Evolutionary conservation across 1,284 basidiomycete species (phyloP), one percentile per base, ranked within the genome.

Genomic region (Lentinus polychrous): DNA sequence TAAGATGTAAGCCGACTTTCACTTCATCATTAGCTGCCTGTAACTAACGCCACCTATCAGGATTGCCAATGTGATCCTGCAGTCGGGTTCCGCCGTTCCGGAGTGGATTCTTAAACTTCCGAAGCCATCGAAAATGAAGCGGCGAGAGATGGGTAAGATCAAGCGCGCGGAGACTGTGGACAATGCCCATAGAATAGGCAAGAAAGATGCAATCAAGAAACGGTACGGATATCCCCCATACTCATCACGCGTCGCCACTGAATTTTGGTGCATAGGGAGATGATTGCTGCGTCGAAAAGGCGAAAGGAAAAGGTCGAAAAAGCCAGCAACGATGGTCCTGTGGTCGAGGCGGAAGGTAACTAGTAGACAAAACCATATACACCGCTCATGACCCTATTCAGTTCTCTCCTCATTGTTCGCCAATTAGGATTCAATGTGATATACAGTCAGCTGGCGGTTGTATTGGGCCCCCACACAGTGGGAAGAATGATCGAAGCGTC

Each of bases 31-130:
- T 40, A 17, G 22, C n/a, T 20, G 23, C 18, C 7, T 53, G 35
- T n/a, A n/a, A n/a, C 47, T 50, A 35, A 49, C 53, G 32, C 36
- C 52, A 49, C 35, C 43, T 43, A 46, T 40, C 54, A 93, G 91
- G 41, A 91, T 99, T 60, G 95, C 95, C 45, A 98, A 98, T 60
- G 91, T 98, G 14, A 81, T 99, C 57, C 74, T 90, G 17, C 86
- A 94, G 59, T 93, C 91, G 1, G 94, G 93, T 12, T 94, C 88
- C 57, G 67, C 76, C 1, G 92, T 96, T 1, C 90, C 94, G 0
- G 88, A 91, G 18, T 97, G 92, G 89, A 94, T 95, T 58, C 62
- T 87, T 27, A 85, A 87, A 57, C 73, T 96, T 36, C 87, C 85
- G 18, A 93, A 90, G 60, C 91, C 94, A 1, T 89, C 84, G 2